These are phyloP conservation scores for Thraustochytrium striatum DNA, from an alignment of 352 stramenopile genomes.

Conservation along the genomic window DNA sequence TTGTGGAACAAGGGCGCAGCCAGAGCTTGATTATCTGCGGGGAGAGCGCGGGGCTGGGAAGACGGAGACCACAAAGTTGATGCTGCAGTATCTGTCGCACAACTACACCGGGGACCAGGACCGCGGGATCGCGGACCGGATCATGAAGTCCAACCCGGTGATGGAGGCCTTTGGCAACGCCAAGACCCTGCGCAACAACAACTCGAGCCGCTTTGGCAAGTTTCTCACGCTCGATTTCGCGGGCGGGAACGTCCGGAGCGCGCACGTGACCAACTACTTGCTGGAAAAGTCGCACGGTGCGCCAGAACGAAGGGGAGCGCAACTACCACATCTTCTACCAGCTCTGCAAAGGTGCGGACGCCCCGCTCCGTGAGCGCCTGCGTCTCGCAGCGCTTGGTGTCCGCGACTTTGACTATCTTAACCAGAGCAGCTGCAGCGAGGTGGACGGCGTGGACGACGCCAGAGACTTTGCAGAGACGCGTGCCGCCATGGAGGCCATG, in stretches of 20 bases:
- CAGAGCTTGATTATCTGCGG: constrained; percentile 86
- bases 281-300: constrained; percentile 79
- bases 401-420: neutral
- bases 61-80: constrained; percentile 92
- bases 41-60: constrained; percentile 88
- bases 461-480: constrained; percentile 69
- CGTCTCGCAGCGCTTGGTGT: neutral
- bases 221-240: constrained; percentile 94
- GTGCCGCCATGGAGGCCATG: constrained; percentile 64
- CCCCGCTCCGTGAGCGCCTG: neutral
- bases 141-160: constrained; percentile 92
- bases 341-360: constrained; percentile 58
- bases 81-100: constrained; percentile 88
- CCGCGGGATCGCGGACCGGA: constrained; percentile 65
- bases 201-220: constrained; percentile 91
- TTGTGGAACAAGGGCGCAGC: constrained; percentile 67
- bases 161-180: constrained; percentile 98
- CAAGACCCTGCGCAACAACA: constrained; percentile 91
- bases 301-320: constrained; percentile 71
- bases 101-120: constrained; percentile 56
- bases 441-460: constrained; percentile 78
- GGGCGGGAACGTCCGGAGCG: constrained; percentile 63
- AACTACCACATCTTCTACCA: constrained; percentile 90
- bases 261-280: constrained; percentile 81
- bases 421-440: constrained; percentile 68